Evolutionary conservation across 305 asterid species (phyloP).

Genomic region (Fraxinus floribunda): DNA sequence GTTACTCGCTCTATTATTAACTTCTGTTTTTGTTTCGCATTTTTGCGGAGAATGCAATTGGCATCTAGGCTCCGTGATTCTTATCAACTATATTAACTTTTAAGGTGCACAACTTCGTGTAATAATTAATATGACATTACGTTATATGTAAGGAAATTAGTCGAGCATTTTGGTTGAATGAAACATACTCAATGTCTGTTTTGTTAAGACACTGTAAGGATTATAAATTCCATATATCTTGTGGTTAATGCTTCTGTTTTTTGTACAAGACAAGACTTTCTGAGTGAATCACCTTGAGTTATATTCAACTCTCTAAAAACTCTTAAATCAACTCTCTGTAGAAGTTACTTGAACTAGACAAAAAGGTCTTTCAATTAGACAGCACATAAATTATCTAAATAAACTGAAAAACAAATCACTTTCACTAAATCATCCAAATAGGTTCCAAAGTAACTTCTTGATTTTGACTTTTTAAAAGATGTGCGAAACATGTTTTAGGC

Average conservation of each 20-base stretch:
- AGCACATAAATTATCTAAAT: background rate
- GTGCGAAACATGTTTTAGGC: background rate
- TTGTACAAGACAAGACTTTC: background rate
- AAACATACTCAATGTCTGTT: background rate
- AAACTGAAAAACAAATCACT: background rate
- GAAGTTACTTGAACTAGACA: background rate
- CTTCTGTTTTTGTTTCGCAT: background rate
- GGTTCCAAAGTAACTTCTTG: background rate
- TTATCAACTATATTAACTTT: background rate
- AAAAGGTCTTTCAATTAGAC: background rate
- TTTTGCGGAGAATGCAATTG: constrained; percentile 25
- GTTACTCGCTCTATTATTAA: background rate
- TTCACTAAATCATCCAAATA: background rate
- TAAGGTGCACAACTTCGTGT: background rate
- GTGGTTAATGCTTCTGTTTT: background rate
- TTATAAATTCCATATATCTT: background rate
- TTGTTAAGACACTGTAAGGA: background rate
- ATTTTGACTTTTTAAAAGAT: background rate
- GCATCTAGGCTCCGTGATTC: constrained; percentile 13
- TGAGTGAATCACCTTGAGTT: background rate
- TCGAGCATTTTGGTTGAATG: background rate
- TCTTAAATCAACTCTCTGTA: background rate
- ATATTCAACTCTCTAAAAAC: background rate
- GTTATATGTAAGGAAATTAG: background rate
- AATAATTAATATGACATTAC: background rate